phyloP scores from a whole-genome alignment of 176 grass and related monocot genomes.

The Cenchrus fungigraminus region DNA sequence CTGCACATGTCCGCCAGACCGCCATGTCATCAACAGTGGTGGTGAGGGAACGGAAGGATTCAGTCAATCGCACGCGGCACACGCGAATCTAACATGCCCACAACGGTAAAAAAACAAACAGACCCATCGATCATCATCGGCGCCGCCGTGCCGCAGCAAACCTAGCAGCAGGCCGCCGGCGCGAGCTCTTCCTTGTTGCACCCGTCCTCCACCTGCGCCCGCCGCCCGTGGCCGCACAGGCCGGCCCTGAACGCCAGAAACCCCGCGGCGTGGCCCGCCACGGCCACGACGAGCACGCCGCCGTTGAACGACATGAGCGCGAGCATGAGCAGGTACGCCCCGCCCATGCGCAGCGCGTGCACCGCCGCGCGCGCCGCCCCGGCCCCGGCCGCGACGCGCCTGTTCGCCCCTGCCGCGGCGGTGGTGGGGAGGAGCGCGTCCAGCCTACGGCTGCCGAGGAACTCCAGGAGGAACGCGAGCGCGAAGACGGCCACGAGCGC shows the following conservation, averaged over 20 bases:
- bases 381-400: constrained; percentile 17
- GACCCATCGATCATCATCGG: too few species aligned
- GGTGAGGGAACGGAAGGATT: too few species aligned
- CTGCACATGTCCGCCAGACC: too few species aligned
- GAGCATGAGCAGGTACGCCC: constrained; percentile 82
- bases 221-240: constrained; percentile 27
- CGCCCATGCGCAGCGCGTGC: constrained; percentile 59
- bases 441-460: constrained; percentile 43
- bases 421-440: constrained; percentile 1
- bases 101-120: too few species aligned
- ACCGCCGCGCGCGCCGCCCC: constrained; percentile 33
- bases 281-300: constrained; percentile 63
- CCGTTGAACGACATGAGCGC: constrained; percentile 97
- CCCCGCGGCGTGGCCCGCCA: constrained; percentile 58
- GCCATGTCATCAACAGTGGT: too few species aligned
- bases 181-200: not conserved
- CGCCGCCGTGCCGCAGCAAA: not conserved
- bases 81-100: too few species aligned
- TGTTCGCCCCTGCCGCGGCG: too few species aligned
- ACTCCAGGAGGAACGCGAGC: constrained; percentile 59
- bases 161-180: constrained; percentile 31
- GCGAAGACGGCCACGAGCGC: constrained; percentile 60
- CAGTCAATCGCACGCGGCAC: too few species aligned
- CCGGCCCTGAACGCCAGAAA: constrained; percentile 56
- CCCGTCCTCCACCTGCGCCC: constrained; percentile 32